A percentile compares a stretch with the other conserved stretches of the same genome.
phyloP scores from a whole-genome alignment of 106 monocot genomes.

The Phalaenopsis aphrodite region DNA sequence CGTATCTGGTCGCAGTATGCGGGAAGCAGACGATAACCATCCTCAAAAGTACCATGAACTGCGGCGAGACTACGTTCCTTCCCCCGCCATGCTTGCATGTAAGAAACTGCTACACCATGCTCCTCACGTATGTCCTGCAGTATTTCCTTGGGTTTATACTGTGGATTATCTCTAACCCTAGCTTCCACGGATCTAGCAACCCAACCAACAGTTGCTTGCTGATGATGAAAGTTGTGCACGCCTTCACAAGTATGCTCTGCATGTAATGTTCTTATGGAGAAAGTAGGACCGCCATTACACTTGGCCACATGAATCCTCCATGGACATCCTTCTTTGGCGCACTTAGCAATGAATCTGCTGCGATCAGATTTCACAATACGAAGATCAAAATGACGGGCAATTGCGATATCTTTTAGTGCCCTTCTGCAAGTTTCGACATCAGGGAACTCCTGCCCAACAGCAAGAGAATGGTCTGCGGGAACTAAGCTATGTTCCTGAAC shows the following conservation, averaged over 20 bases:
- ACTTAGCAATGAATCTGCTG: slow-evolving; percentile 92
- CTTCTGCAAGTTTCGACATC: slow-evolving; percentile 84
- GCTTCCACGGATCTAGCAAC: slow-evolving; percentile 93
- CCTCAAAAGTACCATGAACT: slow-evolving; percentile 91
- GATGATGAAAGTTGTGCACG: slow-evolving; percentile 76
- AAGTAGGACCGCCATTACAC: slow-evolving; percentile 76
- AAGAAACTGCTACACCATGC: slow-evolving; percentile 92
- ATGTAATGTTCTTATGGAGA: slow-evolving; percentile 89
- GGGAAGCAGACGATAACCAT: slow-evolving; percentile 83
- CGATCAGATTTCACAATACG: slow-evolving; percentile 93
- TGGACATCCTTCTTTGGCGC: slow-evolving; percentile 90
- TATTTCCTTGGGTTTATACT: slow-evolving; percentile 93
- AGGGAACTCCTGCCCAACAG: slow-evolving; percentile 82
- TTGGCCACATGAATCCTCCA: slow-evolving; percentile 97
- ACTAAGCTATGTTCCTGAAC: slow-evolving; percentile 27
- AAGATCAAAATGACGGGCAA: slow-evolving; percentile 90
- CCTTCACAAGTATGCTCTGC: slow-evolving; percentile 86
- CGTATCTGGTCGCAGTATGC: slow-evolving; percentile 80
- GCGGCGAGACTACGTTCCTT: slow-evolving; percentile 95
- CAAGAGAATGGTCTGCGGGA: slow-evolving; percentile 35
- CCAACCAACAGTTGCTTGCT: slow-evolving; percentile 98
- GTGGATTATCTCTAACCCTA: slow-evolving; percentile 74
- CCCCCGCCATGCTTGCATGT: slow-evolving; percentile 99
- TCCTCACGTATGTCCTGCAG: slow-evolving; percentile 86
- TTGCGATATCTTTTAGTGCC: slow-evolving; percentile 78